A percentile compares a stretch with the other conserved stretches of the same genome.
Conservation (phyloP, 257 asterid species). For the Ophiorrhiza pumila region DNA sequence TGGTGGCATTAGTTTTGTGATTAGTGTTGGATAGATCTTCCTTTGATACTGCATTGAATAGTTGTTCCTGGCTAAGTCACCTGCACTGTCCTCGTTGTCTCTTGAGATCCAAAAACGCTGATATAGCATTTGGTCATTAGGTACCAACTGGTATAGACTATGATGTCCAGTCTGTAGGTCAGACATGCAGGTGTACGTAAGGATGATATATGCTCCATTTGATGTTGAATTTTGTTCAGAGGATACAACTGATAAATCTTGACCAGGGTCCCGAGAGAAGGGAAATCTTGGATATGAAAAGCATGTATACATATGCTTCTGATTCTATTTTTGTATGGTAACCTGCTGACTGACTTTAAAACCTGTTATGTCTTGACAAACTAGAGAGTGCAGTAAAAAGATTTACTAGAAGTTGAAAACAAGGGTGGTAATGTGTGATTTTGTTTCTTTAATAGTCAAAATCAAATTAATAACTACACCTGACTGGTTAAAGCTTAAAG, state of each 20-base stretch:
- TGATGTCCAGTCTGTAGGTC: neutral
- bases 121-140: neutral
- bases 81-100: neutral
- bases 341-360: neutral
- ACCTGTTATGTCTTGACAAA: neutral
- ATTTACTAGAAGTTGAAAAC: neutral
- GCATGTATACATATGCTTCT: neutral
- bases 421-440: neutral
- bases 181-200: neutral
- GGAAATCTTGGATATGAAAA: neutral
- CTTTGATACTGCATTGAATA: neutral
- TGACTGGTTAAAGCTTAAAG: conserved; percentile 6
- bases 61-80: neutral
- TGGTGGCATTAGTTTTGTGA: neutral
- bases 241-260: neutral
- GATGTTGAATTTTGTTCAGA: neutral
- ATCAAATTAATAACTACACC: neutral
- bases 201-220: neutral
- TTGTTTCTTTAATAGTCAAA: neutral
- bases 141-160: neutral
- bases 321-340: neutral
- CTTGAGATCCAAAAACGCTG: neutral
- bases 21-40: neutral
- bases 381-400: too few relatives aligned
- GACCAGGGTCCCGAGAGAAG: neutral